Evolutionary conservation across 805 yeast genomes (phyloP).

Genomic region (Pachysolen tannophilus): DNA sequence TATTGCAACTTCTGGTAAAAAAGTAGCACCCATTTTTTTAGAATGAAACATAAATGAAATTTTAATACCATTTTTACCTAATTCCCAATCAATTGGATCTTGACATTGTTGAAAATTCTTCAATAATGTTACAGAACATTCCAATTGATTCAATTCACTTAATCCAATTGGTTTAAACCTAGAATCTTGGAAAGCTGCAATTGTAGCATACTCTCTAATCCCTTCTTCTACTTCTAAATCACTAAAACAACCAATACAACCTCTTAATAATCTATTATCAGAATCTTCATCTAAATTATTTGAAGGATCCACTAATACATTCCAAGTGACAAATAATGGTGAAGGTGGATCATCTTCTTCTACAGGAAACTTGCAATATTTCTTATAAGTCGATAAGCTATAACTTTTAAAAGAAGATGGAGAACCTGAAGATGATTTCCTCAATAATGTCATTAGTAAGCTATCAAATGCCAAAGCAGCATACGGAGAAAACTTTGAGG

Average conservation of each 20-base stretch:
- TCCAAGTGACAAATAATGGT: constrained; percentile 91
- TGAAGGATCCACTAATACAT: constrained; percentile 33
- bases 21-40: constrained; percentile 58
- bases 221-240: constrained; percentile 48
- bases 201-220: constrained; percentile 50
- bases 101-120: constrained; percentile 45
- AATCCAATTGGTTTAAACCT: constrained; percentile 60
- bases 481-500: constrained; percentile 17
- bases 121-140: constrained; percentile 58
- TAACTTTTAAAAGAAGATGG: too few relatives aligned
- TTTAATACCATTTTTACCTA: constrained; percentile 79
- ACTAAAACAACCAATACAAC: constrained; percentile 90
- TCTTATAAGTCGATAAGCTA: constrained; percentile 9
- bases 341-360: constrained; percentile 15
- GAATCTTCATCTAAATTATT: too few relatives aligned
- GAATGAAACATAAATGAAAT: constrained; percentile 39
- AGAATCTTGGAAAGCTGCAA: constrained; percentile 71
- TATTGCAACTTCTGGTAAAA: constrained; percentile 80
- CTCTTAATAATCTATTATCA: constrained; percentile 45
- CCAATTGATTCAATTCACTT: constrained; percentile 45
- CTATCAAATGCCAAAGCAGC: constrained; percentile 34
- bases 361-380: background rate
- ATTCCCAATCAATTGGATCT: constrained; percentile 62
- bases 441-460: constrained; percentile 20
- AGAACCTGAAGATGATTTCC: too few relatives aligned